Evolutionary conservation across 2,329 filamentous ascomycete species (phyloP), one percentile per base, ranked within the genome.

Genomic region (Byssoonygena ceratinophila): DNA sequence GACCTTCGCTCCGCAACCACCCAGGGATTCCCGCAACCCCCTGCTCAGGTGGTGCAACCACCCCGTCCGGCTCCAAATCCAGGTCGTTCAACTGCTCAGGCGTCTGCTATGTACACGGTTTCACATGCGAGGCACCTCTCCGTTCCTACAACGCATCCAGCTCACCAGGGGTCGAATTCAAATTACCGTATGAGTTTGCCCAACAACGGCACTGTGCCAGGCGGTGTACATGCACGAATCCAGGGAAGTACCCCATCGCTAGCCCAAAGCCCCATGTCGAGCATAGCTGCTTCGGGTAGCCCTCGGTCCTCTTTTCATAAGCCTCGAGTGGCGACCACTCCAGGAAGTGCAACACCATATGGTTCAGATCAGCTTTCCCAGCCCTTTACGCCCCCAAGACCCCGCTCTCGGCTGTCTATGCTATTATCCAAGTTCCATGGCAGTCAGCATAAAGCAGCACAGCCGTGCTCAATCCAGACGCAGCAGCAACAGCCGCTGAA

Each of bases 81-180:
- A 11, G 14, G 11, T 20, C 20, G 12, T 23, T 6, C 23, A n/a
- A 18, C 1, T 22, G 40, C 46, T 11, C 14, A 20, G 5, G 23
- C 14, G 6, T 23, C 44, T 11, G 14, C 23, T 20, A 12, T 4
- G 1, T 11, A 34, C 22, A 18, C 23, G 2, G 25, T 12, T 8
- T 29, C 34, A 12, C 46, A 49, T 40, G 11, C 36, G 31, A 27
- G 46, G 25, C 27, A 49, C 31, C 22, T 40, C 8, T 49, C 46
- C 4, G 46, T 49, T 14, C 46, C 46, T 3, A 29, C 46, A 41
- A 49, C 46, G 6, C 46, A 49, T 9, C 46, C 46, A 14, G 46
- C 46, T 2, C 46, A 49, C 40, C 46, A 49, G 31, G n/a, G 22
- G 14, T 8, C 18, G 9, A 40, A 22, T 11, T 23, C 22, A 3